Evolutionary conservation across 2,329 filamentous ascomycete genomes (phyloP).

Genomic region (Drechslerella coelobrocha): DNA sequence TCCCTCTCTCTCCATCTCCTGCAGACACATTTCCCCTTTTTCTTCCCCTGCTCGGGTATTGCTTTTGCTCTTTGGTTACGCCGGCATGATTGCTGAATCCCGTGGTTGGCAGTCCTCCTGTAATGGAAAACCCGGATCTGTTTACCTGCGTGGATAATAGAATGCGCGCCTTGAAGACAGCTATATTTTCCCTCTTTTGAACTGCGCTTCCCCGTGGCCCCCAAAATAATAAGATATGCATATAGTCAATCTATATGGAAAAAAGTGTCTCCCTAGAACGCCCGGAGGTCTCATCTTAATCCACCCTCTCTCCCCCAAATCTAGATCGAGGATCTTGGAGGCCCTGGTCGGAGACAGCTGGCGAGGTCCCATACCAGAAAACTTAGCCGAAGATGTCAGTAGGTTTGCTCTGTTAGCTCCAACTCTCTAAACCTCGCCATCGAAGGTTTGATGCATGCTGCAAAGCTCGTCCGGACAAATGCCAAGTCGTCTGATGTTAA

Average conservation of each 20-base stretch:
- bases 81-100: not conserved
- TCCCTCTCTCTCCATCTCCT: not conserved
- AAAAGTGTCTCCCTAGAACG: no score
- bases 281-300: not conserved
- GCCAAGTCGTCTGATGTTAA: conserved; percentile 42
- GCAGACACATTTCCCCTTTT: not conserved
- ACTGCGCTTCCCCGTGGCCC: no score
- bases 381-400: conserved; percentile 41
- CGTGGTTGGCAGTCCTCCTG: no score
- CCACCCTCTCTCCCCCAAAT: not conserved
- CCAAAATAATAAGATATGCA: no score
- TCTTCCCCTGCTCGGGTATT: not conserved
- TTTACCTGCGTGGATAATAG: conserved; percentile 3
- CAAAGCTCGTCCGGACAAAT: conserved; percentile 33
- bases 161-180: not conserved
- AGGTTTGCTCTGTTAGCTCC: conserved; percentile 25
- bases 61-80: not conserved
- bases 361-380: conserved; percentile 48
- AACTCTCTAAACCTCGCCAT: conserved; percentile 15
- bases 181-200: not conserved
- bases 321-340: not conserved
- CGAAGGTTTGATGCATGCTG: conserved; percentile 1
- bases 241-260: no score
- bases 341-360: conserved; percentile 42
- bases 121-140: not conserved